Evolutionary conservation across 345 rosid species (phyloP).

Genomic region (Lenwebbia sp.): DNA sequence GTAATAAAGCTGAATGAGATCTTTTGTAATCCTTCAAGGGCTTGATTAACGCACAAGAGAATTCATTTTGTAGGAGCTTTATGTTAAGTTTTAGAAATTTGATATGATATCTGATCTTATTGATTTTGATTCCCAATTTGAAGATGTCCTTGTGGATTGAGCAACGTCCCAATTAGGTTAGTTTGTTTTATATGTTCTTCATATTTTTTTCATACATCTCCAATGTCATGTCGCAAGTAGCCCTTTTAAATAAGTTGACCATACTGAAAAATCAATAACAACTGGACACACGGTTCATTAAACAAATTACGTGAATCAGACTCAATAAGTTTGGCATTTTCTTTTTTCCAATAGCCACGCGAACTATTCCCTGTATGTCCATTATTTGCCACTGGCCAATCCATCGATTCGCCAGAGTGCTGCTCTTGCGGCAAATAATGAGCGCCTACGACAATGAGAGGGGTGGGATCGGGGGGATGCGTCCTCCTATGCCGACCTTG

Average conservation of each 20-base stretch:
- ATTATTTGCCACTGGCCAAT: not conserved
- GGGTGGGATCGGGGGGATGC: not conserved
- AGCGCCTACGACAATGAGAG: no score
- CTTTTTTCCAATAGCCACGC: not conserved
- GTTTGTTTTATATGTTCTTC: not conserved
- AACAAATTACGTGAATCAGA: not conserved
- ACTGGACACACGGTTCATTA: rapidly evolving
- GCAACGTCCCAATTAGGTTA: not conserved
- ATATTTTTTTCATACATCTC: not conserved
- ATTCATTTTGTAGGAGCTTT: not conserved
- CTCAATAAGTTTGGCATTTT: not conserved
- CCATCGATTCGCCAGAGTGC: rapidly evolving
- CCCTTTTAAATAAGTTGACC: not conserved
- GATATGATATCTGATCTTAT: not conserved
- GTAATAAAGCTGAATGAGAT: not conserved
- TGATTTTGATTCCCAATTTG: not conserved
- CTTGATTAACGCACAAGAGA: not conserved
- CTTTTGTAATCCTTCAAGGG: not conserved
- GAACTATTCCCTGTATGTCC: rapidly evolving
- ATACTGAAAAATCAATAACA: not conserved
- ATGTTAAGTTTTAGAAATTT: not conserved
- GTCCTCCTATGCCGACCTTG: rapidly evolving
- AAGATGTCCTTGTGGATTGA: not conserved
- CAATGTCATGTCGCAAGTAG: not conserved
- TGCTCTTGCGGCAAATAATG: rapidly evolving